Evolutionary conservation across 2,329 filamentous ascomycete species (phyloP), one percentile per base, ranked within the genome.

Genomic region (Colletotrichum cuscutae): DNA sequence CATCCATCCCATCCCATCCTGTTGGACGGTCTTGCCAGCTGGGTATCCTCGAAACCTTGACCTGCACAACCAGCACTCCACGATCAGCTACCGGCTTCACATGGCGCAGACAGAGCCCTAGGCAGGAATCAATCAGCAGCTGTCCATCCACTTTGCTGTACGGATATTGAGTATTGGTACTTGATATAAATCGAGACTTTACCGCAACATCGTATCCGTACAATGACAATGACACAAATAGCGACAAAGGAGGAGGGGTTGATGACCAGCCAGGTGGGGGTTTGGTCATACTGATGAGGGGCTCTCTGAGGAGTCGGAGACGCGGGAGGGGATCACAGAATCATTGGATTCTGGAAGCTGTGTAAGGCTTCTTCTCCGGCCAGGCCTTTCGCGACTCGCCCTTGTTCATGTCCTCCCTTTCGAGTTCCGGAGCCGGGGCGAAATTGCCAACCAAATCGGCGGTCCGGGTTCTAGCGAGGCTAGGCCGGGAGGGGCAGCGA

Each of bases 361-460:
- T 28, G 61, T 28, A 22, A 64, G 61, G 28, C 22, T 64, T 64
- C 30, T 46, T 63, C 42, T 12, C 42, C n/a, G 32, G 42, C 42
- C 26, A 52, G 42, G 58, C 6, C 19, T 19, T 26, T 46, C 42
- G 42, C 15, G 42, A 15, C 60, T 22, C 19, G 60, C 26, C 26
- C 60, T 52, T 49, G 19, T 12, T 9, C 42, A 24, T 22, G 6
- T 35, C 24, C 35, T 30, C 24, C 59, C 28, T 32, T 24, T 42
- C 8, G 22, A 28, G 37, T 49, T 66, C 68, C 42, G 61, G 54
- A 30, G 64, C 65, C 37, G 30, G 37, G 65, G 62, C 65, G 65
- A 71, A 58, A 68, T 71, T 71, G 37, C 69, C 52, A 68, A 62
- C 65, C 65, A 26, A 57, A 71, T 54, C 49, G 57, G 52, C 37